Percentiles rank a stretch among this genome's conserved stretches.
These are phyloP conservation scores for Leccinum sublutescens DNA, from an alignment of 768 basidiomycete species.

Conservation along the genomic window DNA sequence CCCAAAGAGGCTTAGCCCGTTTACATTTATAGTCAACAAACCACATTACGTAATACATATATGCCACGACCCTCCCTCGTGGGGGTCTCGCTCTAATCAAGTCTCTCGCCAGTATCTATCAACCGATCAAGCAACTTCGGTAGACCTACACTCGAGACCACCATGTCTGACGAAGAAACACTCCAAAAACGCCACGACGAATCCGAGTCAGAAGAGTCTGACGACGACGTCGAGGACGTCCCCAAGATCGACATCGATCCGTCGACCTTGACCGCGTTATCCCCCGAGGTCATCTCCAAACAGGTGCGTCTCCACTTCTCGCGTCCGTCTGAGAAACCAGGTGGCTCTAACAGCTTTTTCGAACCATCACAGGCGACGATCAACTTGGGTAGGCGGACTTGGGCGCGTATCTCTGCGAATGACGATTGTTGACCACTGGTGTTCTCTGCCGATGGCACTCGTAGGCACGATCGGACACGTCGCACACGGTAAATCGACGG, in stretches of 20 bases:
- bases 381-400: slow-evolving; percentile 64
- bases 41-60: slow-evolving; percentile 17
- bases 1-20: neutral
- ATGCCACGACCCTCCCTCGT: slow-evolving; percentile 1
- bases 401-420: neutral
- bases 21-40: neutral
- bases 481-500: slow-evolving; percentile 95
- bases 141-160: slow-evolving; percentile 4
- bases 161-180: slow-evolving; percentile 71
- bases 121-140: slow-evolving; percentile 12
- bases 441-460: slow-evolving; percentile 3
- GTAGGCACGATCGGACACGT: slow-evolving; percentile 99
- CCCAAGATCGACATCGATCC: slow-evolving; percentile 76
- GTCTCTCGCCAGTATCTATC: slow-evolving; percentile 8
- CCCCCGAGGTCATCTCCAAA: slow-evolving; percentile 88
- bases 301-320: slow-evolving; percentile 51
- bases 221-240: slow-evolving; percentile 50
- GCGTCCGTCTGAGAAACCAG: neutral
- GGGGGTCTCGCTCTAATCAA: slow-evolving; percentile 18
- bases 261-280: slow-evolving; percentile 80
- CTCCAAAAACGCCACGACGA: slow-evolving; percentile 61
- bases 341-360: slow-evolving; percentile 2
- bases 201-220: slow-evolving; percentile 71
- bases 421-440: neutral
- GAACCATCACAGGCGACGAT: slow-evolving; percentile 72